Evolutionary conservation across 768 basidiomycete genomes (phyloP).

Genomic region (Leucosporidium creatinivorum): DNA sequence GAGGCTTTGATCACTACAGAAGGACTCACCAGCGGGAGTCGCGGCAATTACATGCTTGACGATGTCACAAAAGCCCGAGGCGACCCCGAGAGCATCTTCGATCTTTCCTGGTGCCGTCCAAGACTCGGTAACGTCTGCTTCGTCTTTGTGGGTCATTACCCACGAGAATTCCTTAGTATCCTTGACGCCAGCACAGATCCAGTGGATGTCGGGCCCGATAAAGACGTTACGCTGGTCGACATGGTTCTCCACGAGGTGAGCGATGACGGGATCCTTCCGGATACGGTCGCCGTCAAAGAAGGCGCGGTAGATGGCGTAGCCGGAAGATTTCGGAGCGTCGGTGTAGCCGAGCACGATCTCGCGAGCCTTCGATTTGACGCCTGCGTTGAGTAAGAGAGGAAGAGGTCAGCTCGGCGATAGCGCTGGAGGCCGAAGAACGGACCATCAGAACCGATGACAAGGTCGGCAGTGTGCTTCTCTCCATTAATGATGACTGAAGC

Average conservation of each 20-base stretch:
- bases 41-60: constrained; percentile 1
- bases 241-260: constrained; percentile 2
- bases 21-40: neutral
- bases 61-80: constrained; percentile 6
- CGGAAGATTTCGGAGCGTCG: constrained; percentile 16
- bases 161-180: constrained; percentile 17
- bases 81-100: constrained; percentile 18
- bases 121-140: constrained; percentile 12
- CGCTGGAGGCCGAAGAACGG: too few species aligned
- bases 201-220: constrained; percentile 15
- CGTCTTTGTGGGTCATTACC: constrained; percentile 18
- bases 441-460: constrained; percentile 38
- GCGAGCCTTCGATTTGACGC: constrained; percentile 17
- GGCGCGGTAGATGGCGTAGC: constrained; percentile 22
- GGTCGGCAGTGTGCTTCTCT: constrained; percentile 29
- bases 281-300: constrained; percentile 16
- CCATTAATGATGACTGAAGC: constrained; percentile 32
- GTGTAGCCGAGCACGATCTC: constrained; percentile 21
- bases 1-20: too few species aligned
- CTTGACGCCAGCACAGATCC: constrained; percentile 2
- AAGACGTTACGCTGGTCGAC: constrained; percentile 11
- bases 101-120: constrained; percentile 15
- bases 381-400: too few species aligned
- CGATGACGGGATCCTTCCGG: constrained; percentile 1
- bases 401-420: too few species aligned